A percentile compares a stretch with the other conserved stretches of the same genome.
Evolutionary conservation across 208 protist species (phyloP).

Genomic region (Vickermania spadyakhi): DNA sequence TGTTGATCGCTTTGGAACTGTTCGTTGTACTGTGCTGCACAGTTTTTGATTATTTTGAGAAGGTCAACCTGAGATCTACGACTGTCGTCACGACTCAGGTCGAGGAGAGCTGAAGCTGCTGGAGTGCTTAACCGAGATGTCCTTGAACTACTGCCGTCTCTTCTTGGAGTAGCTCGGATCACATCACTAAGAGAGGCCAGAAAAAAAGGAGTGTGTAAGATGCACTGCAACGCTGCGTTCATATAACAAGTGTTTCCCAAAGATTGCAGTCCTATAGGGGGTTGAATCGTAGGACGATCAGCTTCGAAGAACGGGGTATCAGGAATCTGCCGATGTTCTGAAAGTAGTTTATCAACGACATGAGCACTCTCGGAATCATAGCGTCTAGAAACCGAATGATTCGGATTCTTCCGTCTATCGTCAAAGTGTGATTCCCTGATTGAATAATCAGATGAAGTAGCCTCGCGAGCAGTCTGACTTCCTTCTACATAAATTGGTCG

Average conservation of each 20-base stretch:
- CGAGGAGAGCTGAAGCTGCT: conserved; percentile 28
- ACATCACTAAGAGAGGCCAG: conserved; percentile 19
- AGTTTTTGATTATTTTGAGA: conserved; percentile 47
- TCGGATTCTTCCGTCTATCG: too few relatives aligned
- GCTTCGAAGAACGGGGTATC: too few relatives aligned
- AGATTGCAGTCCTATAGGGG: conserved; percentile 62
- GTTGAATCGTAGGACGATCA: too few relatives aligned
- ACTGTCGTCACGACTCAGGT: conserved; percentile 14
- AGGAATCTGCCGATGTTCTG: not conserved
- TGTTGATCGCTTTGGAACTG: conserved; percentile 71
- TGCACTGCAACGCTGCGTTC: conserved; percentile 92
- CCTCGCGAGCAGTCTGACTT: too few relatives aligned
- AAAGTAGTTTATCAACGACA: not conserved
- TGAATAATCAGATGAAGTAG: too few relatives aligned
- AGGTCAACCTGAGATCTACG: conserved; percentile 9
- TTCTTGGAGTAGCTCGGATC: conserved; percentile 5
- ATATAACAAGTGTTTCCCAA: conserved; percentile 96
- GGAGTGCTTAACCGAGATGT: conserved; percentile 10
- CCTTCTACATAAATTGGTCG: not conserved
- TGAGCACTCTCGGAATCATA: not conserved
- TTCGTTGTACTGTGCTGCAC: conserved; percentile 50
- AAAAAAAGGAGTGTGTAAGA: conserved; percentile 56
- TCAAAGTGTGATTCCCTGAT: too few relatives aligned
- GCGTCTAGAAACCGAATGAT: too few relatives aligned
- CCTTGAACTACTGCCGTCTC: not conserved